Percentiles rank a stretch among this genome's conserved stretches.
These are phyloP conservation scores for Fusarium begoniae DNA, from an alignment of 2,329 filamentous ascomycete genomes.

Conservation along the genomic window DNA sequence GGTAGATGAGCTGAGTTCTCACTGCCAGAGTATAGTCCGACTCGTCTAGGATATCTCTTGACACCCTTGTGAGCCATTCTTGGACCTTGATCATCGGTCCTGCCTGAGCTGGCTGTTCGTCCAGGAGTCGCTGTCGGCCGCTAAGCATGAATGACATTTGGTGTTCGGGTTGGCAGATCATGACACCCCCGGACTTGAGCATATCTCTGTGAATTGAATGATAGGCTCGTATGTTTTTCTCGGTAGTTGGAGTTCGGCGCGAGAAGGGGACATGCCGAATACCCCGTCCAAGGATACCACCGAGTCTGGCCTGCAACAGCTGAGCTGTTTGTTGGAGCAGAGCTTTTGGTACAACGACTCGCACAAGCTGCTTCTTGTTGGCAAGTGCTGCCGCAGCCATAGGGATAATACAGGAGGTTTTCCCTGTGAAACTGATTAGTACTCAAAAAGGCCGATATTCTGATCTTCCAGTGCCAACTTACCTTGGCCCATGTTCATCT, in stretches of 20 bases:
- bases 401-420: constrained; percentile 66
- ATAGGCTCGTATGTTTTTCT: constrained; percentile 47
- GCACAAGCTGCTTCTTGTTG: constrained; percentile 56
- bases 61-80: constrained; percentile 57
- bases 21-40: constrained; percentile 66
- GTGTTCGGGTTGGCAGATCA: constrained; percentile 71
- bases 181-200: constrained; percentile 56
- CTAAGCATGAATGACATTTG: constrained; percentile 72
- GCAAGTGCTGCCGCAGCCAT: constrained; percentile 59
- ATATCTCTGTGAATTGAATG: constrained; percentile 52
- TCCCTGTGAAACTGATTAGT: constrained; percentile 50
- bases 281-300: constrained; percentile 62
- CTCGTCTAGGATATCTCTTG: constrained; percentile 73
- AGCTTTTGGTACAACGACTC: constrained; percentile 67
- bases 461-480: background rate
- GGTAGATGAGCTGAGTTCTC: constrained; percentile 67
- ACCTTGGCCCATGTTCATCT: constrained; percentile 74
- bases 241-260: constrained; percentile 50
- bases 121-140: constrained; percentile 65
- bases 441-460: background rate
- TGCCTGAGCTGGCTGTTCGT: constrained; percentile 56
- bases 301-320: constrained; percentile 63
- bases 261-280: constrained; percentile 68
- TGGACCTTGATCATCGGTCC: constrained; percentile 62
- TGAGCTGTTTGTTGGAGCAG: constrained; percentile 67